Percentiles rank a stretch among this genome's conserved stretches.
Conservation (phyloP, 192 early-diverging fungal species). For the Coemansia sp. region DNA sequence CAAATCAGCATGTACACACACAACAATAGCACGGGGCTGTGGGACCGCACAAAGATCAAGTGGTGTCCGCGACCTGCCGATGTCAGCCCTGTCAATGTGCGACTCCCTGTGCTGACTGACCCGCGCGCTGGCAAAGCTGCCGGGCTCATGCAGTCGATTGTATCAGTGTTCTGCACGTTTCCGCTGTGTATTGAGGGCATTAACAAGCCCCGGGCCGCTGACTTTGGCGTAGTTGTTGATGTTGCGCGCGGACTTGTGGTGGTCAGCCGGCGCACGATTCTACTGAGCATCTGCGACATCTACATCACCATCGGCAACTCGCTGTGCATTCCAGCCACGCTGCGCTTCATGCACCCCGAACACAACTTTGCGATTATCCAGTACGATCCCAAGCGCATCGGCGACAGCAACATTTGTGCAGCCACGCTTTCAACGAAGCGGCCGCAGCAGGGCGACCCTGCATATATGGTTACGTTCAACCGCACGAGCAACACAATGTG, state of each 20-base stretch:
- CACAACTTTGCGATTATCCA: constrained; percentile 85
- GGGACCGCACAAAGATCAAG: constrained; percentile 30
- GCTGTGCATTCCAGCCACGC: constrained; percentile 81
- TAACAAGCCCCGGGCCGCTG: constrained; percentile 5
- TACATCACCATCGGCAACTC: constrained; percentile 82
- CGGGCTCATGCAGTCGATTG: constrained; percentile 28
- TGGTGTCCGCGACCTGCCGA: constrained; percentile 12
- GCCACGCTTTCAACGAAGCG: constrained; percentile 59
- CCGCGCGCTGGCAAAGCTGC: constrained; percentile 22
- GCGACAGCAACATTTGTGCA: constrained; percentile 68
- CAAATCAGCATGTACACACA: constrained; percentile 39
- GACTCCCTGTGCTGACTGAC: constrained; percentile 27
- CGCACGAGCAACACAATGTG: constrained; percentile 57
- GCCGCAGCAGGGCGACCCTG: constrained; percentile 65
- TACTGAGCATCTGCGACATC: constrained; percentile 75
- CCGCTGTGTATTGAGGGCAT: constrained; percentile 32
- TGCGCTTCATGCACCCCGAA: constrained; percentile 81
- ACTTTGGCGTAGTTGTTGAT: constrained; percentile 78
- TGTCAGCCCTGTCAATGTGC: constrained; percentile 16
- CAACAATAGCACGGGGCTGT: constrained; percentile 43
- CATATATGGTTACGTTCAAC: constrained; percentile 59
- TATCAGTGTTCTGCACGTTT: constrained; percentile 22
- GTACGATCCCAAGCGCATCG: constrained; percentile 75
- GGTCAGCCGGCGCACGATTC: constrained; percentile 78
- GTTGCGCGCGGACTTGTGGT: constrained; percentile 77